phyloP scores from a whole-genome alignment of 371 early-diverging fungal species.

The Mortierella sp. region DNA sequence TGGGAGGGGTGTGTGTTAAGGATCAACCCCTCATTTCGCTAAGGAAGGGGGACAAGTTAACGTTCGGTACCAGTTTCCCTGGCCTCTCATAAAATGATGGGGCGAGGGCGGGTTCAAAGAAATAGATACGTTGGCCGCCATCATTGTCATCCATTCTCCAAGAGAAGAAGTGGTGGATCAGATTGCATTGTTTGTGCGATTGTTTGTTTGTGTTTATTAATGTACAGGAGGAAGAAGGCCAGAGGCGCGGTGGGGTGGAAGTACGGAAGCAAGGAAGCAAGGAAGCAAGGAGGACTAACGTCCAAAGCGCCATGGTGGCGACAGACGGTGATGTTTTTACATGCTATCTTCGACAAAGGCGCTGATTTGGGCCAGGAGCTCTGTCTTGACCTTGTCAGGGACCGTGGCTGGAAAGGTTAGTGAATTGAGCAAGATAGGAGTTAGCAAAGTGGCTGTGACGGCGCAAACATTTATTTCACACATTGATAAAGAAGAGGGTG shows the following conservation, averaged over 20 bases:
- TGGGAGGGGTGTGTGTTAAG: too few species aligned
- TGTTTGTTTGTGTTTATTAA: slow-evolving; percentile 1
- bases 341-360: slow-evolving; percentile 49
- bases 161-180: neutral
- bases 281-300: neutral
- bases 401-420: slow-evolving; percentile 26
- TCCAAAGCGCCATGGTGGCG: neutral
- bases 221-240: neutral
- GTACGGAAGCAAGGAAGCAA: neutral
- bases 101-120: too few species aligned
- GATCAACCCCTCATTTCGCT: too few species aligned
- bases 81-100: too few species aligned
- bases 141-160: too few species aligned
- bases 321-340: slow-evolving; percentile 1
- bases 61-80: neutral
- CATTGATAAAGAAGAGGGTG: neutral
- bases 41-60: too few species aligned
- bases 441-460: neutral
- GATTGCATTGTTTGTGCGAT: neutral
- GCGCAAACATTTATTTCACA: neutral
- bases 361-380: slow-evolving; percentile 45
- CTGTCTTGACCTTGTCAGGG: slow-evolving; percentile 55
- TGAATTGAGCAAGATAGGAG: neutral
- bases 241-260: neutral
- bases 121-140: too few species aligned